Evolutionary conservation across 2,329 filamentous ascomycete species (phyloP).

Genomic region (Cladorrhinum sp.): DNA sequence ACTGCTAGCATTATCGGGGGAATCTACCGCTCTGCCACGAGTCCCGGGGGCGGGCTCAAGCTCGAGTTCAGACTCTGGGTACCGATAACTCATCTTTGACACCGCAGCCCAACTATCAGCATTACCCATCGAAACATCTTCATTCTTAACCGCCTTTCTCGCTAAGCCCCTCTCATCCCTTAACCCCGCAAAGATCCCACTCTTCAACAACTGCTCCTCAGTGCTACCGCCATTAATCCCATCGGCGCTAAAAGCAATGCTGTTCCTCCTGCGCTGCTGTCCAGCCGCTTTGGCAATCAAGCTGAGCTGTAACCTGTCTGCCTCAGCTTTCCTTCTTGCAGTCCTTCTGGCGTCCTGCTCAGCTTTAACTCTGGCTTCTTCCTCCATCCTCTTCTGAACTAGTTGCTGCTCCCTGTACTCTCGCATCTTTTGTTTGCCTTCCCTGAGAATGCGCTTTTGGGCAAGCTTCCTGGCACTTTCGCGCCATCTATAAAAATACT

Average conservation of each 20-base stretch:
- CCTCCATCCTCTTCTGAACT: constrained; percentile 13
- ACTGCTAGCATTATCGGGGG: constrained; percentile 14
- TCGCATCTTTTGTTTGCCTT: constrained; percentile 50
- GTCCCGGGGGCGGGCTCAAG: constrained; percentile 16
- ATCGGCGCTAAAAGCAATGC: constrained; percentile 18
- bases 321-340: constrained; percentile 32
- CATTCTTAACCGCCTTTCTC: constrained; percentile 19
- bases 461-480: constrained; percentile 46
- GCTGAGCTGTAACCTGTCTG: constrained; percentile 33
- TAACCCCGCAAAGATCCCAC: constrained; percentile 42
- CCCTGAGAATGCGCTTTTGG: constrained; percentile 48
- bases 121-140: constrained; percentile 2
- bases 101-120: constrained; percentile 1
- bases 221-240: constrained; percentile 29
- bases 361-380: constrained; percentile 32
- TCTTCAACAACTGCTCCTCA: constrained; percentile 41
- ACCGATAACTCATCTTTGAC: constrained; percentile 8
- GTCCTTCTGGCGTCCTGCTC: constrained; percentile 28
- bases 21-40: background rate
- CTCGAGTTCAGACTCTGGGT: constrained; percentile 24
- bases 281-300: constrained; percentile 16
- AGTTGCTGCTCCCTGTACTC: constrained; percentile 41
- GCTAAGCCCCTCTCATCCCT: constrained; percentile 37
- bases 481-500: constrained; percentile 58
- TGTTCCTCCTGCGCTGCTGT: constrained; percentile 20